These are phyloP conservation scores for Auricularia auricula-judae DNA, from an alignment of 768 basidiomycete species.

Conservation along the genomic window DNA sequence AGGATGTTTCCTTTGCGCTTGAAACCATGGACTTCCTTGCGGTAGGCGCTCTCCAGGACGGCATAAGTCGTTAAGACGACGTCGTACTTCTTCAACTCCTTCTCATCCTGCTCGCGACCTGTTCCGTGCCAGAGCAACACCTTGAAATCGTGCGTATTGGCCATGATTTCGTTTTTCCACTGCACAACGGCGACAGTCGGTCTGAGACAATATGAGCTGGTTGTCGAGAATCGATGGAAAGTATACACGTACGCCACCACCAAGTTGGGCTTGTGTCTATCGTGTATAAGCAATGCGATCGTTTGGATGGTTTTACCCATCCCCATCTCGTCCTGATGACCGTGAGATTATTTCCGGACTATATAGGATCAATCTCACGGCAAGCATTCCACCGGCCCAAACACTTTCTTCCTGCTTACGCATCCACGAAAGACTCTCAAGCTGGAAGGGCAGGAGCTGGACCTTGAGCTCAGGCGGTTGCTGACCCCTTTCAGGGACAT, in stretches of 20 bases:
- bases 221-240: neutral
- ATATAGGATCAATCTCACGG: conserved; percentile 37
- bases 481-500: conserved; percentile 55
- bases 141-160: conserved; percentile 74
- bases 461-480: conserved; percentile 81
- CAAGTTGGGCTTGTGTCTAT: conserved; percentile 70
- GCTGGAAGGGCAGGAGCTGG: conserved; percentile 86
- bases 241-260: conserved; percentile 69
- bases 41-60: conserved; percentile 82
- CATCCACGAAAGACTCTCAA: conserved; percentile 95
- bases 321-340: conserved; percentile 79
- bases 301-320: conserved; percentile 98
- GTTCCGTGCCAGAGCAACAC: conserved; percentile 90
- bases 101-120: conserved; percentile 52
- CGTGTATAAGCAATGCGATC: conserved; percentile 77
- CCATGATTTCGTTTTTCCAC: conserved; percentile 88
- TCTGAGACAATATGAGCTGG: conserved; percentile 16
- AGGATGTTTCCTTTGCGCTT: conserved; percentile 74
- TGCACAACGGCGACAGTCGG: conserved; percentile 51
- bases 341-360: neutral
- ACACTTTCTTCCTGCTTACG: conserved; percentile 76
- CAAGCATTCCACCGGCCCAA: conserved; percentile 89
- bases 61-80: conserved; percentile 85
- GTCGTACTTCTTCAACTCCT: conserved; percentile 72
- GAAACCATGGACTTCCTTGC: conserved; percentile 88